Percentiles rank a stretch among this genome's conserved stretches.
Evolutionary conservation across 225 moss, liverwort and hornwort genomes (phyloP).

Genomic region (Thuidium tamariscinum): DNA sequence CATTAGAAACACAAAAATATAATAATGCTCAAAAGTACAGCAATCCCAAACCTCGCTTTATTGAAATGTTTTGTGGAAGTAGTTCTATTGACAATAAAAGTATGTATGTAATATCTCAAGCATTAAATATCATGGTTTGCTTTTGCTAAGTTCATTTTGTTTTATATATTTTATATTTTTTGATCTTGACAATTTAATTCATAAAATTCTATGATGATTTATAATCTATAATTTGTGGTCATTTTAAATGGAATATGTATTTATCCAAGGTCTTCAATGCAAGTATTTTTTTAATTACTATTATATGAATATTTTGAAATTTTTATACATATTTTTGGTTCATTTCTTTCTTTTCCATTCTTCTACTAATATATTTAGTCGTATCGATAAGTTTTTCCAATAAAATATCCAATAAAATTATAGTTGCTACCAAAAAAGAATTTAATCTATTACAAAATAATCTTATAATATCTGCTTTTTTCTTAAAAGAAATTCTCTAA

Average conservation of each 20-base stretch:
- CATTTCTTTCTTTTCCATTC: background rate
- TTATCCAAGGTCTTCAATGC: background rate
- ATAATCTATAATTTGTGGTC: background rate
- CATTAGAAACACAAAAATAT: background rate
- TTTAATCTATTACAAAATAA: too few species aligned
- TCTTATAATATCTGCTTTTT: background rate
- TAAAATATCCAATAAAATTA: background rate
- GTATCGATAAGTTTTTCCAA: accelerated
- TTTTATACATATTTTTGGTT: background rate
- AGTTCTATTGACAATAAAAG: background rate
- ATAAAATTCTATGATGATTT: too few species aligned
- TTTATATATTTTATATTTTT: too few species aligned
- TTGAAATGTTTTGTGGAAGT: background rate
- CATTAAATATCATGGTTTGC: background rate
- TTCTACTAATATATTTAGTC: background rate
- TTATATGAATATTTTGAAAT: background rate
- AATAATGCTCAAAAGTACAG: background rate
- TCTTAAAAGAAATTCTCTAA: too few species aligned
- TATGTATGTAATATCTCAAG: background rate
- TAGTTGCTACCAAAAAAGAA: too few species aligned
- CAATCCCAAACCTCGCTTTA: background rate
- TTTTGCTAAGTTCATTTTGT: background rate
- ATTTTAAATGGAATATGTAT: background rate
- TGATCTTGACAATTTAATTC: too few species aligned
- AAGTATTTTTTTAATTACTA: background rate